Conservation (phyloP, 2,329 filamentous ascomycete species). For the Penicillium aurantiogriseum region DNA sequence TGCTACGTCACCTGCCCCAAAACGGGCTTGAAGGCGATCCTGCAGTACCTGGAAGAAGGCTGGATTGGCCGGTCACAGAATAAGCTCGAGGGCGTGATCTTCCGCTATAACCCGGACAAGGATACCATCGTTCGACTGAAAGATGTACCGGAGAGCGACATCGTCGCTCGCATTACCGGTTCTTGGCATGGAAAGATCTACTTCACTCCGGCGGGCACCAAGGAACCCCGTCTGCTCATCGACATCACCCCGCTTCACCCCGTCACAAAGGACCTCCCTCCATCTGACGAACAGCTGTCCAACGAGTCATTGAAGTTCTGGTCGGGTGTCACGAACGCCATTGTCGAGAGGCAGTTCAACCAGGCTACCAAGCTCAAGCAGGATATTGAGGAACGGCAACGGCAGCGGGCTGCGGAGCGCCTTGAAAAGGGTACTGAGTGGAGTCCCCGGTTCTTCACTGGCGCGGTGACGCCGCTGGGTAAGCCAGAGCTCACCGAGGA, state of each 20-base stretch:
- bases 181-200: slow-evolving; percentile 76
- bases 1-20: slow-evolving; percentile 88
- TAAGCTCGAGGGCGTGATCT: slow-evolving; percentile 85
- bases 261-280: slow-evolving; percentile 74
- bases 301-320: slow-evolving; percentile 91
- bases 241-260: slow-evolving; percentile 83
- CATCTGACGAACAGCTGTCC: slow-evolving; percentile 71
- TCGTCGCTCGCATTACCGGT: slow-evolving; percentile 78
- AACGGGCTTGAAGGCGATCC: slow-evolving; percentile 84
- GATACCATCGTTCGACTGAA: slow-evolving; percentile 77
- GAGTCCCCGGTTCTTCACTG: slow-evolving; percentile 84
- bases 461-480: slow-evolving; percentile 58
- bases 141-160: slow-evolving; percentile 80
- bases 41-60: slow-evolving; percentile 90
- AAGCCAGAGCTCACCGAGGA: slow-evolving; percentile 63
- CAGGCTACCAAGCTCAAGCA: slow-evolving; percentile 84
- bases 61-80: slow-evolving; percentile 93
- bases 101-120: slow-evolving; percentile 83
- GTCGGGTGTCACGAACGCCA: slow-evolving; percentile 82
- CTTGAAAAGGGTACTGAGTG: slow-evolving; percentile 69
- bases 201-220: slow-evolving; percentile 53
- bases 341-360: slow-evolving; percentile 75
- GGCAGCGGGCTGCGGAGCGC: slow-evolving; percentile 77
- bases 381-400: slow-evolving; percentile 86
- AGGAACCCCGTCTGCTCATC: slow-evolving; percentile 69